phyloP scores from a whole-genome alignment of 2,329 filamentous ascomycete genomes.

The Exophiala alcalophila region DNA sequence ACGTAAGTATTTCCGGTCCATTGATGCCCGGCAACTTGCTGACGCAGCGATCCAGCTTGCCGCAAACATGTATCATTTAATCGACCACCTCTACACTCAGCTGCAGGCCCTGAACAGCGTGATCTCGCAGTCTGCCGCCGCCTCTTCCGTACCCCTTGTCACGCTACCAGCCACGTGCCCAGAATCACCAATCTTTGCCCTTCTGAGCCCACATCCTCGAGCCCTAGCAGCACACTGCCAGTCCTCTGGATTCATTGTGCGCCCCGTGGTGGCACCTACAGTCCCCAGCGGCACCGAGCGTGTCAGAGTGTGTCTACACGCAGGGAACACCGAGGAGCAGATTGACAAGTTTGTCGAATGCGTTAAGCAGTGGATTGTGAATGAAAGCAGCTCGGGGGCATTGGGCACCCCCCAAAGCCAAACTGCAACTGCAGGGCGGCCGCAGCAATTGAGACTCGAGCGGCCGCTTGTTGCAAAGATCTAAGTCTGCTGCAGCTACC shows the following conservation, averaged over 20 bases:
- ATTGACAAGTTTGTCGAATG: slow-evolving; percentile 53
- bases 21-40: slow-evolving; percentile 22
- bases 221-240: slow-evolving; percentile 61
- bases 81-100: slow-evolving; percentile 44
- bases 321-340: slow-evolving; percentile 59
- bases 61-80: slow-evolving; percentile 48
- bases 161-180: slow-evolving; percentile 37
- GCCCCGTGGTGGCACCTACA: slow-evolving; percentile 66
- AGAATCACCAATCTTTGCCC: slow-evolving; percentile 62
- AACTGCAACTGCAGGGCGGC: no score
- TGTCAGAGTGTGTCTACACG: slow-evolving; percentile 66
- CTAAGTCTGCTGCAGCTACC: no score
- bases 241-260: slow-evolving; percentile 56
- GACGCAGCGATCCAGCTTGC: slow-evolving; percentile 35
- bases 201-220: slow-evolving; percentile 58
- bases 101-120: slow-evolving; percentile 41
- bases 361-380: slow-evolving; percentile 50
- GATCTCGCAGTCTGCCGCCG: slow-evolving; percentile 35
- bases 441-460: background rate
- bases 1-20: slow-evolving; percentile 38
- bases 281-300: slow-evolving; percentile 63
- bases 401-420: no score
- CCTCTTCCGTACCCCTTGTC: slow-evolving; percentile 33
- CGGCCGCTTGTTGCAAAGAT: background rate
- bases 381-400: no score